Base-by-base conservation (phyloP, 2,329 filamentous ascomycete genomes). In the Blumeria graminis region DNA sequence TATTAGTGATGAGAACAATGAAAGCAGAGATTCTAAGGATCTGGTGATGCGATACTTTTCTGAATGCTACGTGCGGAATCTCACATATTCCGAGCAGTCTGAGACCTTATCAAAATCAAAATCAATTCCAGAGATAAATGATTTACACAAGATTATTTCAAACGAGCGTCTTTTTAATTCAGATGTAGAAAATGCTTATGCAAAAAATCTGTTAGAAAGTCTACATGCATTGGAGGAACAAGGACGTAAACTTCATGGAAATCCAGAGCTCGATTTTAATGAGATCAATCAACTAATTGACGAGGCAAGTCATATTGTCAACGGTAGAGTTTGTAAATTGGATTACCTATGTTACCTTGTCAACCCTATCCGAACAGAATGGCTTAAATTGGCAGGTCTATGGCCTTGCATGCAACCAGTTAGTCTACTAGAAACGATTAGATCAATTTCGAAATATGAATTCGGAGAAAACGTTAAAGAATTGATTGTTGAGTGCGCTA, bases 361-460 rank as follows among this genome's bases (percentile, higher is more conserved):
- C 58, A n/a, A 58, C 18, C 64, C 66, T 34, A 60, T 58, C 7
- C 56, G 53, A 18, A 22, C 22, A n/a, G n/a, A 52, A 64, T 75
- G 72, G 72, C 65, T 74, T 1, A 58, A 64, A 22, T 39, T 61
- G 18, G 69, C 64, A 3, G 62, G 64, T 6, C 61, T 74, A 0
- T 73, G 69, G 67, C 74, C 73, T 3, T 65, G 60, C 1, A 60
- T 71, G 22, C 72, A 68, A 0, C 64, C 67, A 0, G 56, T 68
- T 0, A 65, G 69, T 1, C 61, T 76, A 1, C 66, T 76, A 3
- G 65, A 70, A 18, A 68, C 71, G 14, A 61, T 76, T 0, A 66
- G 69, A 22, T 69, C 67, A 0, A 68, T 61, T 0, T 65, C 65
- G 0, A 57, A 48, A 1, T 46, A 54, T 1, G 5, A 14, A 0